phyloP scores from a whole-genome alignment of 805 yeast species.

The Starmerella sp. region DNA sequence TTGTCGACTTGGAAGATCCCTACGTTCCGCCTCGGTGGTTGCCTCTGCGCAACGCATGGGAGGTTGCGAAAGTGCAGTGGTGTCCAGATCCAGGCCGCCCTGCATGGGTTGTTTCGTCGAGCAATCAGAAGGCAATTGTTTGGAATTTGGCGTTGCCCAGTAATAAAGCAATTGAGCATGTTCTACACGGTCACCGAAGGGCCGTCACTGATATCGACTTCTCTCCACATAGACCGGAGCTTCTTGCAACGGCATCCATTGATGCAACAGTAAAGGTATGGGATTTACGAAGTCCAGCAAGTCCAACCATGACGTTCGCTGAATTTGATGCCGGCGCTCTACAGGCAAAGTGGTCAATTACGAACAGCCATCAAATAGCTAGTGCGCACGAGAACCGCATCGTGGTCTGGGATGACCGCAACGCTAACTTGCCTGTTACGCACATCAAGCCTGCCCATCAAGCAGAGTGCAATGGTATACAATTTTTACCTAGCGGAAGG shows the following conservation, averaged over 20 bases:
- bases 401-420: conserved; percentile 79
- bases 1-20: conserved; percentile 92
- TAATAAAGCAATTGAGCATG: conserved; percentile 68
- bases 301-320: conserved; percentile 47
- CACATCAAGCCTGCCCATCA: conserved; percentile 55
- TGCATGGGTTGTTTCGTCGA: conserved; percentile 84
- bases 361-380: conserved; percentile 66
- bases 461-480: conserved; percentile 84
- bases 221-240: conserved; percentile 75
- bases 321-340: conserved; percentile 94
- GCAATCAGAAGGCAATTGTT: conserved; percentile 87
- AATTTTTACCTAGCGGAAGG: conserved; percentile 57
- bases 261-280: conserved; percentile 80
- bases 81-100: conserved; percentile 81
- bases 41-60: conserved; percentile 90
- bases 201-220: conserved; percentile 95
- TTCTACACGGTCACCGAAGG: conserved; percentile 77
- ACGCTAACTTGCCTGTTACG: conserved; percentile 64
- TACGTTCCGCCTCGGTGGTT: conserved; percentile 91
- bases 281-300: conserved; percentile 45
- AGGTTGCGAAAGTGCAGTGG: conserved; percentile 98
- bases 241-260: conserved; percentile 84
- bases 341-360: conserved; percentile 86
- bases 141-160: conserved; percentile 79
- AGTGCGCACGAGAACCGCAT: conserved; percentile 75